These are phyloP conservation scores for Gossypium laxum DNA, from an alignment of 441 rosid species.

Conservation along the genomic window DNA sequence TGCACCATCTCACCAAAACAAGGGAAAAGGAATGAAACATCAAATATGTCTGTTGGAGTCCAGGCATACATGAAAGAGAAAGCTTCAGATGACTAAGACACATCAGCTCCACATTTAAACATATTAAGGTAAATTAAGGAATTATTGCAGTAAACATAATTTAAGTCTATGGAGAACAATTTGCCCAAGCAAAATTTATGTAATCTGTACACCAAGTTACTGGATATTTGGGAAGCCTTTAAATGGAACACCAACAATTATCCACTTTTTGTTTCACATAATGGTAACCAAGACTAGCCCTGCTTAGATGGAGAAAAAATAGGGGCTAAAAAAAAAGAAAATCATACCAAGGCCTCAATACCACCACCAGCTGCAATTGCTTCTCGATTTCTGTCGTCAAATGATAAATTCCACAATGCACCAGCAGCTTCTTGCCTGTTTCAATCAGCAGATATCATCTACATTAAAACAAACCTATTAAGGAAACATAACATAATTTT, in stretches of 20 bases:
- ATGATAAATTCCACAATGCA: constrained; percentile 90
- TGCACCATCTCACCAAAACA: neutral
- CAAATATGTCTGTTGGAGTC: neutral
- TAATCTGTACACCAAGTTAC: neutral
- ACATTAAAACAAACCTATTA: constrained; percentile 1
- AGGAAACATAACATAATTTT: neutral
- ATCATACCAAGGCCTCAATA: constrained; percentile 87
- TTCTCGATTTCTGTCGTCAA: constrained; percentile 91
- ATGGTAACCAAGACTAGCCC: neutral
- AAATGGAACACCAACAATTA: neutral
- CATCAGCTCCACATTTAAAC: neutral
- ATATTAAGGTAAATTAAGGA: too few relatives aligned
- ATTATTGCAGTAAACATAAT: too few relatives aligned
- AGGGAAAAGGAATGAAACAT: neutral
- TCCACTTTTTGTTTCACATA: neutral
- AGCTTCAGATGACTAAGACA: neutral
- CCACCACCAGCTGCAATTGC: constrained; percentile 92
- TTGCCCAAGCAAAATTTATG: neutral
- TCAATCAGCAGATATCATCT: constrained; percentile 13
- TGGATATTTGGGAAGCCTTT: neutral
- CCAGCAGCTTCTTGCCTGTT: constrained; percentile 98
- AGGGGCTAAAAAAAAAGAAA: constrained; percentile 13
- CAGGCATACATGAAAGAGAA: neutral
- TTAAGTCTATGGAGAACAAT: neutral
- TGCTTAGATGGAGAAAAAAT: neutral